Evolutionary conservation across 768 basidiomycete species (phyloP), one percentile per base, ranked within the genome.

Genomic region (Tylopilus sp.): DNA sequence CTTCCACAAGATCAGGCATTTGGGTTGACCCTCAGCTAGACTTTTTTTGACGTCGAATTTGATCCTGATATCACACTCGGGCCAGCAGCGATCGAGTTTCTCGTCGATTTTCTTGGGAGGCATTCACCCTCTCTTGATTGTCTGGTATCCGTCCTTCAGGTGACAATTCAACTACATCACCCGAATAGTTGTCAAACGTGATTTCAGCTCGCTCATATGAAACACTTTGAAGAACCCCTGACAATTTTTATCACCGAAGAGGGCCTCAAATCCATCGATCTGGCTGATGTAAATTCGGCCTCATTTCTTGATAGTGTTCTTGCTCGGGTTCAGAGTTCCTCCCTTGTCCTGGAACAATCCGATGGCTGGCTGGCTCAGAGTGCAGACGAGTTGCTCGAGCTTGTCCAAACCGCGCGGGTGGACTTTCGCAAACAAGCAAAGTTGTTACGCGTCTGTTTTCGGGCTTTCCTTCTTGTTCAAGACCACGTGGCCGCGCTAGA

Each of bases 161-260:
- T 85, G 51, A 50, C 31, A 12, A 4, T 28, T n/a, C 15, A 47
- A 18, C 3, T 41, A 31, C 3, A 35, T 12, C n/a, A 10, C 17
- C 30, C 1, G 11, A 2, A 6, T 20, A 3, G 30, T 39, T 44
- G 48, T 55, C 28, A 47, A 17, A 9, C 40, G 13, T 44, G 39
- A 13, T 55, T 18, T 12, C 22, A 90, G 85, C 69, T 90, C 3
- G 73, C 74, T 0, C 73, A 88, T 60, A 65, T 90, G 64, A 86
- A 86, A 53, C 88, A 91, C 64, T 88, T 87, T 56, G 75, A 75
- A 23, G 80, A 87, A 22, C 81, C 83, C 0, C 65, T 88, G 13
- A 73, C 78, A 3, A 44, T 75, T 8, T 40, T 67, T 49, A 48
- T 60, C 31, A 4, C 57, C 44, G 60, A 57, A 10, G 50, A 48